A percentile compares a stretch with the other conserved stretches of the same genome.
Conservation (phyloP, 2,329 filamentous ascomycete species). For the Ophiostoma novo-ulmi region DNA sequence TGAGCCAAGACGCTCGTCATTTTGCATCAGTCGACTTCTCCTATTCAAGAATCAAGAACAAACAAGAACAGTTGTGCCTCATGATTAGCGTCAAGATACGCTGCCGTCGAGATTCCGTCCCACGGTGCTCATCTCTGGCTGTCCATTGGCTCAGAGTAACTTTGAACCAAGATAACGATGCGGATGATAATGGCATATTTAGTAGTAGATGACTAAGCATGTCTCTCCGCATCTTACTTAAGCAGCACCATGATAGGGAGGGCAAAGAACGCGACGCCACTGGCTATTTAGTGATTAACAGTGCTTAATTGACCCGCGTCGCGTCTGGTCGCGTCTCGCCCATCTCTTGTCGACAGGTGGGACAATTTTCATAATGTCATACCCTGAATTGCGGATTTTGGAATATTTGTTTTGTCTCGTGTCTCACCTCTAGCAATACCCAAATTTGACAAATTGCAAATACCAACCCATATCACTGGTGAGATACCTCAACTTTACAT, state of each 20-base stretch:
- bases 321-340: conserved; percentile 26
- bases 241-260: background rate
- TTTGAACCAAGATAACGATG: background rate
- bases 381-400: background rate
- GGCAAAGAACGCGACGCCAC: conserved; percentile 17
- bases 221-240: background rate
- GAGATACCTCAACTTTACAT: background rate
- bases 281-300: background rate
- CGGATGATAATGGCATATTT: background rate
- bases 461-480: background rate
- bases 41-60: background rate
- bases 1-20: background rate
- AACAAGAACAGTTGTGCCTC: background rate
- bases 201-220: background rate
- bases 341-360: background rate
- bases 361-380: conserved; percentile 1
- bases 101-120: background rate
- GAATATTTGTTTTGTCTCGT: background rate
- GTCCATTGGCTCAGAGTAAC: conserved; percentile 4
- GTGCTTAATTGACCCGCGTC: conserved; percentile 22
- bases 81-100: background rate
- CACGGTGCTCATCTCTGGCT: conserved; percentile 11
- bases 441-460: background rate
- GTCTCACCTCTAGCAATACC: background rate
- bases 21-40: background rate